Conservation (phyloP, 2,329 filamentous ascomycete genomes). For the Metarhizium album region DNA sequence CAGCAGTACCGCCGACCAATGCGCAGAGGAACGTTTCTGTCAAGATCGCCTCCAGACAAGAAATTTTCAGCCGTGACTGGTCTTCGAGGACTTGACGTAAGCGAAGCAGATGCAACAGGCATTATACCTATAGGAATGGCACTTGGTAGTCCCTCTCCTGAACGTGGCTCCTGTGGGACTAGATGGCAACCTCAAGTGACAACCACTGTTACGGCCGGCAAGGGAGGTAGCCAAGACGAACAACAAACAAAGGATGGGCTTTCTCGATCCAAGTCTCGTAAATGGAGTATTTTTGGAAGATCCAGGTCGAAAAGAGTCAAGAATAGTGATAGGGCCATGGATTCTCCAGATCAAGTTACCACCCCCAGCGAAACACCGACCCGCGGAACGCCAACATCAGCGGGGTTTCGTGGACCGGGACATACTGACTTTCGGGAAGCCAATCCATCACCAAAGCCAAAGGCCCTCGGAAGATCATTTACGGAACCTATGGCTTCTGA, state of each 20-base stretch:
- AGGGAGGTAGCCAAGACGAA: conserved; percentile 9
- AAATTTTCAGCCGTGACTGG: neutral
- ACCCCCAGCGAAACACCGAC: neutral
- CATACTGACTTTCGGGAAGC: neutral
- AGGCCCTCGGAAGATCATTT: neutral
- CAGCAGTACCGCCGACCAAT: conserved; percentile 1
- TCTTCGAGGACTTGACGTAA: conserved; percentile 10
- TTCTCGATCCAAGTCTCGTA: conserved; percentile 38
- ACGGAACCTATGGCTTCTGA: neutral
- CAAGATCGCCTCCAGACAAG: conserved; percentile 28
- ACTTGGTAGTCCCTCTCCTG: conserved; percentile 54
- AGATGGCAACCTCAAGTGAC: conserved; percentile 18
- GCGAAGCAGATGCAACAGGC: conserved; percentile 19
- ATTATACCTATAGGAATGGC: conserved; percentile 59
- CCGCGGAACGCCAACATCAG: neutral
- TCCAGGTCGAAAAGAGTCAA: conserved; percentile 24
- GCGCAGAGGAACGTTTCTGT: conserved; percentile 2
- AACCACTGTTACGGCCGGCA: conserved; percentile 15
- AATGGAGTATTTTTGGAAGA: conserved; percentile 47
- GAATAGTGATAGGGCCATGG: conserved; percentile 6
- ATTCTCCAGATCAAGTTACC: conserved; percentile 5
- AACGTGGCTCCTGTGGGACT: conserved; percentile 16
- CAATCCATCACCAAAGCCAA: neutral
- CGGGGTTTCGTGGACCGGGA: neutral
- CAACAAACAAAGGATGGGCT: conserved; percentile 10